Base-by-base conservation (phyloP, 2,329 filamentous ascomycete genomes). In the Onygena corvina region DNA sequence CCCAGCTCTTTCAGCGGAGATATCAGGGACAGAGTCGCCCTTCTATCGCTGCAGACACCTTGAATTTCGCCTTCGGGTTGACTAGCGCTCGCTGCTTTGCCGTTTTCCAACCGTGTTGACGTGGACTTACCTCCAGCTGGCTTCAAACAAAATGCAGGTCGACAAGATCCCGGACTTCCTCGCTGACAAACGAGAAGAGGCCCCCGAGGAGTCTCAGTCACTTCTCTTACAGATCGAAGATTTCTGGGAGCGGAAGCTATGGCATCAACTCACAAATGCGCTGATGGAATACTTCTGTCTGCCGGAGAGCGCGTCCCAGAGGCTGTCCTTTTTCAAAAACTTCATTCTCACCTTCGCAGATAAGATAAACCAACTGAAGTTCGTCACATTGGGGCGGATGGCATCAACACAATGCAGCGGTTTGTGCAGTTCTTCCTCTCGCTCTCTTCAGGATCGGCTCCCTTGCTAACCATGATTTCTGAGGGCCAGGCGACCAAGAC, bases 301-400 rank as follows among this genome's bases (percentile, higher is more conserved):
- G 59, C 77, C 84, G 38, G 79, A 82, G 63, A 96, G 89, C 69
- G 83, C 81, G 50, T 75, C 80, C 51, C 87, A 94, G 71, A 83
- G 90, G 63, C 78, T 98, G 71, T 75, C 81, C 52, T 84, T 98
- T 68, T 98, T 92, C 76, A 87, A 92, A 71, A 81, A 81, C 60
- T 98, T 98, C 73, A 84, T 98, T 68, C 79, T 90, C 67, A 92
- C 84, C 68, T 98, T 98, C 64, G 87, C 89, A 57, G 89, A 94
- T 66, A 95, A 93, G 76, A 95, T 98, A 76, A 98, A 96, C 72
- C 90, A 96, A 73, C 76, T 98, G 55, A 95, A 95, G 76, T 83
- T 96, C 58, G 92, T 98, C 57, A 83, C 86, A 57, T 73, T 98
- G 57, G 92, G 88, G 12, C 72, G 96, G 64, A 86, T 84, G 69